Percentiles rank a stretch among this genome's conserved stretches.
phyloP scores from a whole-genome alignment of 225 moss, liverwort and hornwort genomes.

The Asterella californica region DNA sequence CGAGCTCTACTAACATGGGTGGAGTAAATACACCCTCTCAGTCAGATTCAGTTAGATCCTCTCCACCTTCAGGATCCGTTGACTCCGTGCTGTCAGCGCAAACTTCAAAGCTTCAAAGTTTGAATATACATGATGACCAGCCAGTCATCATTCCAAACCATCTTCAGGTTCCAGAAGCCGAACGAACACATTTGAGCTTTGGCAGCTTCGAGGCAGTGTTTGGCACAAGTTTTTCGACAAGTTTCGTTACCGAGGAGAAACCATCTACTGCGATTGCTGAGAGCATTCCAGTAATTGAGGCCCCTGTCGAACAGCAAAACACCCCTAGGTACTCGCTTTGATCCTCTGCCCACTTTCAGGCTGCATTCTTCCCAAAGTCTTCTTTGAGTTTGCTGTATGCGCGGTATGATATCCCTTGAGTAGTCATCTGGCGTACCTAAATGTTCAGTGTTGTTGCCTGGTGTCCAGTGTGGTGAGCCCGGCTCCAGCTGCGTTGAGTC shows the following conservation, averaged over 20 bases:
- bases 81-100: slow-evolving; percentile 53
- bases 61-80: slow-evolving; percentile 43
- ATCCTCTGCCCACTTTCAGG: no score
- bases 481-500: slow-evolving; percentile 50
- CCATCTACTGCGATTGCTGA: slow-evolving; percentile 28
- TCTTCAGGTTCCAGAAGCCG: slow-evolving; percentile 87
- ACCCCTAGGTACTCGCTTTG: slow-evolving; percentile 30
- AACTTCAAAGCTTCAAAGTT: slow-evolving; percentile 54
- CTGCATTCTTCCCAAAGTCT: neutral
- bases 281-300: slow-evolving; percentile 38
- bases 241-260: slow-evolving; percentile 65
- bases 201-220: slow-evolving; percentile 91
- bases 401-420: neutral
- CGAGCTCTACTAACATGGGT: slow-evolving; percentile 40
- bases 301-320: slow-evolving; percentile 35
- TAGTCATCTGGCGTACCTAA: neutral
- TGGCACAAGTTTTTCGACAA: slow-evolving; percentile 56
- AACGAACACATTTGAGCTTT: slow-evolving; percentile 80
- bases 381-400: no score
- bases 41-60: slow-evolving; percentile 36
- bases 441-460: neutral
- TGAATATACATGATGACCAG: slow-evolving; percentile 68
- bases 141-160: slow-evolving; percentile 91
- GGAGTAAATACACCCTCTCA: slow-evolving; percentile 24
- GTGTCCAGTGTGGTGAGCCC: slow-evolving; percentile 44